A percentile compares a stretch with the other conserved stretches of the same genome.
Conservation (phyloP, 225 moss, liverwort and hornwort species). For the Straminergon stramineum region DNA sequence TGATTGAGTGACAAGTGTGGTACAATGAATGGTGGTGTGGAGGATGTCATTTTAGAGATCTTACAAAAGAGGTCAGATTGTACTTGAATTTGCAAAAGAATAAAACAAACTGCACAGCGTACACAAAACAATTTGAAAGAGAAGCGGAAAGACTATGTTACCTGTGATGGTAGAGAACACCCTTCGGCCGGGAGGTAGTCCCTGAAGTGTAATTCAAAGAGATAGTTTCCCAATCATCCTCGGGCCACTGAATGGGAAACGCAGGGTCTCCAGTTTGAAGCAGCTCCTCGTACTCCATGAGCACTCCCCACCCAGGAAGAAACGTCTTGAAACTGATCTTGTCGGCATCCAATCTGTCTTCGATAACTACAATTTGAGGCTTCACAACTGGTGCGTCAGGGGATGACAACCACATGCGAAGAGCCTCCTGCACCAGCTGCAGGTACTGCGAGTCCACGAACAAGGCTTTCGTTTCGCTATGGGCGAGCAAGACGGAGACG, state of each 20-base stretch:
- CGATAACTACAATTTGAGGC: constrained; percentile 45
- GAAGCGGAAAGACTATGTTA: background rate
- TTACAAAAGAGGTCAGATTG: too few relatives aligned
- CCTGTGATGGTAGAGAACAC: constrained; percentile 77
- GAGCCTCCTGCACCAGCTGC: constrained; percentile 51
- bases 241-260: constrained; percentile 49
- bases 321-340: constrained; percentile 34
- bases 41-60: background rate
- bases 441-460: constrained; percentile 58
- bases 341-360: constrained; percentile 39
- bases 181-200: constrained; percentile 71
- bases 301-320: constrained; percentile 45
- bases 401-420: constrained; percentile 28
- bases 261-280: constrained; percentile 44
- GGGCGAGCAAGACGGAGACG: constrained; percentile 25
- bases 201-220: constrained; percentile 75
- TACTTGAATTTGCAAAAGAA: background rate
- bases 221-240: constrained; percentile 81
- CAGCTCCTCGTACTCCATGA: constrained; percentile 66
- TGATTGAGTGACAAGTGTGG: too few relatives aligned
- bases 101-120: background rate
- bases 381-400: constrained; percentile 1
- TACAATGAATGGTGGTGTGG: too few relatives aligned
- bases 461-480: constrained; percentile 41
- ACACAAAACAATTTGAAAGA: background rate